phyloP scores from a whole-genome alignment of 2,329 filamentous ascomycete species.

The Cryphonectria radicalis region DNA sequence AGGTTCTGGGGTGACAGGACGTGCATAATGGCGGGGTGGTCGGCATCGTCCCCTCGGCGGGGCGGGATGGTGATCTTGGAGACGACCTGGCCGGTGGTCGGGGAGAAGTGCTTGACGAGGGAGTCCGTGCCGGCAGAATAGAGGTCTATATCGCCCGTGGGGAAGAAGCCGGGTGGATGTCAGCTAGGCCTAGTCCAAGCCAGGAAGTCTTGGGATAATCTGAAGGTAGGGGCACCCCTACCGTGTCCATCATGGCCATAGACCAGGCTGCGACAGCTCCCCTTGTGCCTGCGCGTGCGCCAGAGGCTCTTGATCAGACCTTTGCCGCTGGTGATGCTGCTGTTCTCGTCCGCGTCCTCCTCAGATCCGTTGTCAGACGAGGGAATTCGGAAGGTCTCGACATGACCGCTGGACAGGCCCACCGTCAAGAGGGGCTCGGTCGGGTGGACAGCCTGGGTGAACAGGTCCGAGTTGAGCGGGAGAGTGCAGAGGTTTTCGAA shows the following conservation, averaged over 20 bases:
- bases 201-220: neutral
- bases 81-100: slow-evolving; percentile 66
- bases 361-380: slow-evolving; percentile 53
- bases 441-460: slow-evolving; percentile 86
- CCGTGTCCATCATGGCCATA: slow-evolving; percentile 79
- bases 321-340: slow-evolving; percentile 64
- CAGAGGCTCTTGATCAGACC: slow-evolving; percentile 82
- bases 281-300: slow-evolving; percentile 89
- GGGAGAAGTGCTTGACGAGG: slow-evolving; percentile 58
- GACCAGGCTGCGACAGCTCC: slow-evolving; percentile 81
- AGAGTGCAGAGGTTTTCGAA: slow-evolving; percentile 92
- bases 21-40: slow-evolving; percentile 81
- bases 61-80: slow-evolving; percentile 81
- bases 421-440: slow-evolving; percentile 82
- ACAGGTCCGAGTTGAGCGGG: slow-evolving; percentile 83
- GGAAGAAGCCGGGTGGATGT: neutral
- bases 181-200: neutral
- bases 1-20: slow-evolving; percentile 85
- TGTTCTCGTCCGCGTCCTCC: slow-evolving; percentile 54
- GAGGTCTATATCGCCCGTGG: slow-evolving; percentile 2
- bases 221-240: slow-evolving; percentile 39
- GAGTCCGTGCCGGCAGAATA: slow-evolving; percentile 67
- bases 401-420: slow-evolving; percentile 82
- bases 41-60: slow-evolving; percentile 53
- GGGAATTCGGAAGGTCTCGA: slow-evolving; percentile 79